Conservation (phyloP, 257 asterid genomes). For the Nicotiana otophora region DNA sequence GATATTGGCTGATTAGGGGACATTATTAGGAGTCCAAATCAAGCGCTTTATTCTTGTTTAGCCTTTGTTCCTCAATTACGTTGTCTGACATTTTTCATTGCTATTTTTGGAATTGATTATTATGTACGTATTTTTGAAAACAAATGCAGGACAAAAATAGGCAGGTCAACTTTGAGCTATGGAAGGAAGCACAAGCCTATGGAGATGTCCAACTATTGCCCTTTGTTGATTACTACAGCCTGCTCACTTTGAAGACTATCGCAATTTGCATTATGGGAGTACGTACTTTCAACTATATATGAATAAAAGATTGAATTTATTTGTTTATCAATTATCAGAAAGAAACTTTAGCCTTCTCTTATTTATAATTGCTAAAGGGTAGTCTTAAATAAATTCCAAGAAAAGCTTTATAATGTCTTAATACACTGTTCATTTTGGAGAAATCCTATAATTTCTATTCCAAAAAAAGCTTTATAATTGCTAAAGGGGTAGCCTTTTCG, state of each 20-base stretch:
- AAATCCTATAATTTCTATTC: too few relatives aligned
- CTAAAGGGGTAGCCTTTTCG: background rate
- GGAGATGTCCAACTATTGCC: conserved; percentile 95
- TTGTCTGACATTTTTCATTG: background rate
- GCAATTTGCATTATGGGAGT: conserved; percentile 89
- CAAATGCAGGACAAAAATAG: conserved; percentile 71
- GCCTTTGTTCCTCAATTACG: background rate
- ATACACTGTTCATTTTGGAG: background rate
- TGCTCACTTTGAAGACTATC: conserved; percentile 80
- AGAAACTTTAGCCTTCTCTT: background rate
- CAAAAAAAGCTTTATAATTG: too few relatives aligned
- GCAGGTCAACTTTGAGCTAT: conserved; percentile 72
- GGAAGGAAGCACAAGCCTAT: conserved; percentile 80
- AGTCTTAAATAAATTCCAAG: background rate
- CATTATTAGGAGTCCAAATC: background rate
- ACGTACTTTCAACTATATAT: conserved; percentile 15
- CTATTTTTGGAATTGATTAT: background rate
- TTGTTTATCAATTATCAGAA: background rate
- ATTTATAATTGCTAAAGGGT: background rate
- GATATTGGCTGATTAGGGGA: background rate
- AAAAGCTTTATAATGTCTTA: background rate
- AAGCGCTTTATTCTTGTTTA: background rate
- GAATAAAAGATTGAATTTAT: background rate
- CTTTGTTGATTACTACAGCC: conserved; percentile 80
- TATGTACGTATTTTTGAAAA: background rate